phyloP scores from a whole-genome alignment of 1,139 yeast species.

The Taphrina communis region DNA sequence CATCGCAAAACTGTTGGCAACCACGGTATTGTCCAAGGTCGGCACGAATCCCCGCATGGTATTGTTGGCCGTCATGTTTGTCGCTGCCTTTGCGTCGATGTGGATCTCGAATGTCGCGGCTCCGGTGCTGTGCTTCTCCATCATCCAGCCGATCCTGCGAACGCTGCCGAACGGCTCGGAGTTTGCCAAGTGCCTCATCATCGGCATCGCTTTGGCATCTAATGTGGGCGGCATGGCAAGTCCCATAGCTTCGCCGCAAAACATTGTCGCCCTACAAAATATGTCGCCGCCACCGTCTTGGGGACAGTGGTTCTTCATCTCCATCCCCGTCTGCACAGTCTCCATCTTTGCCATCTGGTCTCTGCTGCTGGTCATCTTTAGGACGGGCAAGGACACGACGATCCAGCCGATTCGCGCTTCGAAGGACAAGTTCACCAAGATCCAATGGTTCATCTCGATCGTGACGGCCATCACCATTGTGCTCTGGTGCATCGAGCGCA shows the following conservation, averaged over 20 bases:
- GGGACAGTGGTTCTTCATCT: slow-evolving; percentile 90
- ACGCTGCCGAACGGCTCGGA: slow-evolving; percentile 78
- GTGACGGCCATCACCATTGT: slow-evolving; percentile 75
- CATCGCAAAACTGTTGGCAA: slow-evolving; percentile 82
- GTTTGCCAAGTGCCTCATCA: slow-evolving; percentile 79
- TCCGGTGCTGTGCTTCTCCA: slow-evolving; percentile 87
- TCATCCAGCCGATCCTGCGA: slow-evolving; percentile 84
- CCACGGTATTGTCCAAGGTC: slow-evolving; percentile 76
- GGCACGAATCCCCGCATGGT: slow-evolving; percentile 85
- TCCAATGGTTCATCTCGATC: slow-evolving; percentile 70
- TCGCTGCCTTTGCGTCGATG: slow-evolving; percentile 84
- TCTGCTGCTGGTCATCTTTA: slow-evolving; percentile 69
- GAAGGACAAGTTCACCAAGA: slow-evolving; percentile 69
- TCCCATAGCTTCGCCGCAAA: slow-evolving; percentile 95
- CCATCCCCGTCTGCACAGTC: slow-evolving; percentile 75
- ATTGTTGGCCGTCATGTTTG: slow-evolving; percentile 78
- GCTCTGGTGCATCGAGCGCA: slow-evolving; percentile 82
- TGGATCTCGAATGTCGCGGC: slow-evolving; percentile 98
- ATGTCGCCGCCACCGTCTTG: slow-evolving; percentile 93
- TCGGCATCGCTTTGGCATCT: slow-evolving; percentile 90
- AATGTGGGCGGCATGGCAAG: slow-evolving; percentile 96
- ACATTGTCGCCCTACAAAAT: slow-evolving; percentile 82
- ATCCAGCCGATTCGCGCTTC: slow-evolving; percentile 66
- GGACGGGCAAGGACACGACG: slow-evolving; percentile 62
- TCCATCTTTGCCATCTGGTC: slow-evolving; percentile 73